Evolutionary conservation across 139 green algal genomes (phyloP).

Genomic region (Micromonas pusilla): DNA sequence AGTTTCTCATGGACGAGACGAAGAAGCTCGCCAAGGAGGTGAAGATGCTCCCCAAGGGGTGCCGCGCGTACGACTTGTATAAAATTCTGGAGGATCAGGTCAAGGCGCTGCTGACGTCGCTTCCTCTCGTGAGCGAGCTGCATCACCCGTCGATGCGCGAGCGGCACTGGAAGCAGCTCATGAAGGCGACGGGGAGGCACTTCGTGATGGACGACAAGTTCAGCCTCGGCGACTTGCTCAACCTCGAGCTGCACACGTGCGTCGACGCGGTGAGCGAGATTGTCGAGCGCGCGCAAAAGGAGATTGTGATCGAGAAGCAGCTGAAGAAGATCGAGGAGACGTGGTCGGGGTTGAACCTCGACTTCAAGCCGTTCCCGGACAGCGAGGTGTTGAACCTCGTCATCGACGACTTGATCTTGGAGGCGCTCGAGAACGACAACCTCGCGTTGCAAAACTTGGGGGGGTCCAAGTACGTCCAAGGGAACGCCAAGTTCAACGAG

Average conservation of each 20-base stretch:
- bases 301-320: slow-evolving; percentile 74
- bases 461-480: slow-evolving; percentile 76
- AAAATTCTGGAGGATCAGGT: slow-evolving; percentile 54
- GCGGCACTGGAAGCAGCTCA: slow-evolving; percentile 71
- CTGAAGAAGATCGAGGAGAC: slow-evolving; percentile 63
- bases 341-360: slow-evolving; percentile 65
- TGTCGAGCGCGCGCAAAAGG: slow-evolving; percentile 75
- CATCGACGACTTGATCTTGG: slow-evolving; percentile 78
- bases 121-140: slow-evolving; percentile 72
- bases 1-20: slow-evolving; percentile 75
- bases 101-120: slow-evolving; percentile 72
- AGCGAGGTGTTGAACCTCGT: slow-evolving; percentile 63
- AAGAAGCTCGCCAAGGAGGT: slow-evolving; percentile 81
- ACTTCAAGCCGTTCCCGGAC: slow-evolving; percentile 66
- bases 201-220: slow-evolving; percentile 43
- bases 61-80: slow-evolving; percentile 64
- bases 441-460: slow-evolving; percentile 84
- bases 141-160: slow-evolving; percentile 62
- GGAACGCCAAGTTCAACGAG: slow-evolving; percentile 62
- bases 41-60: slow-evolving; percentile 43
- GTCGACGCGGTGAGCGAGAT: slow-evolving; percentile 85
- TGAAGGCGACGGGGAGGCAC: slow-evolving; percentile 58
- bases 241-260: slow-evolving; percentile 81
- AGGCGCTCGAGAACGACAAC: slow-evolving; percentile 75
- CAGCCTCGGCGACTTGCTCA: slow-evolving; percentile 74